Evolutionary conservation across 306 rosid species (phyloP).

Genomic region (Cucurbita maxima): DNA sequence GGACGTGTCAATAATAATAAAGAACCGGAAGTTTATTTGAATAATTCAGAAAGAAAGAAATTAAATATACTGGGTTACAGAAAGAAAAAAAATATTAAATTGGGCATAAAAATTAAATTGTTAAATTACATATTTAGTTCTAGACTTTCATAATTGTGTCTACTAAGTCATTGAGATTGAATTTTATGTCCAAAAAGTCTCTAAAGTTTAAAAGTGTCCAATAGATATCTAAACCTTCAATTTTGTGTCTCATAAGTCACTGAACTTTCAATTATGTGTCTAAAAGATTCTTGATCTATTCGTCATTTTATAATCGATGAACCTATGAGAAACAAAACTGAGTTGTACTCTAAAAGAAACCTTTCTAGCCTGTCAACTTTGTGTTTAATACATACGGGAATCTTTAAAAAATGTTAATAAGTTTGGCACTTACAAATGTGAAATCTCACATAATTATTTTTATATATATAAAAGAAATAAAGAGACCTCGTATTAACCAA

Average conservation of each 20-base stretch:
- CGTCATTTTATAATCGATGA: not conserved
- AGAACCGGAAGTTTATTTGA: not conserved
- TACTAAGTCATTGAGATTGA: not conserved
- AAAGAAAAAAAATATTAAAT: not conserved
- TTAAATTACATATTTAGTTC: not conserved
- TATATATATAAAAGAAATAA: not conserved
- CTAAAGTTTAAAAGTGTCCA: not conserved
- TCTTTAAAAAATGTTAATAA: too few species aligned
- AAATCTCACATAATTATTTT: not conserved
- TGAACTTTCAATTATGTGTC: not conserved
- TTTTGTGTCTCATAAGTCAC: not conserved
- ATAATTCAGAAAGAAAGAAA: not conserved
- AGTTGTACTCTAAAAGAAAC: not conserved
- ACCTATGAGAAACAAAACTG: not conserved
- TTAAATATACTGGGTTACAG: not conserved
- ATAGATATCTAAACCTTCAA: not conserved
- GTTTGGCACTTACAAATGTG: not conserved
- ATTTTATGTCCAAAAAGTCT: not conserved
- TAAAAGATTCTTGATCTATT: not conserved
- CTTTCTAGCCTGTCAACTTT: not conserved
- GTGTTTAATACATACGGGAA: not conserved
- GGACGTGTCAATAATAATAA: not conserved
- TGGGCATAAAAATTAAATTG: not conserved
- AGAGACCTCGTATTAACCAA: not conserved
- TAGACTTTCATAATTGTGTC: not conserved